A percentile compares a stretch with the other conserved stretches of the same genome.
Evolutionary conservation across 2,329 filamentous ascomycete species (phyloP).

Genomic region (Dactylellina haptotyla): DNA sequence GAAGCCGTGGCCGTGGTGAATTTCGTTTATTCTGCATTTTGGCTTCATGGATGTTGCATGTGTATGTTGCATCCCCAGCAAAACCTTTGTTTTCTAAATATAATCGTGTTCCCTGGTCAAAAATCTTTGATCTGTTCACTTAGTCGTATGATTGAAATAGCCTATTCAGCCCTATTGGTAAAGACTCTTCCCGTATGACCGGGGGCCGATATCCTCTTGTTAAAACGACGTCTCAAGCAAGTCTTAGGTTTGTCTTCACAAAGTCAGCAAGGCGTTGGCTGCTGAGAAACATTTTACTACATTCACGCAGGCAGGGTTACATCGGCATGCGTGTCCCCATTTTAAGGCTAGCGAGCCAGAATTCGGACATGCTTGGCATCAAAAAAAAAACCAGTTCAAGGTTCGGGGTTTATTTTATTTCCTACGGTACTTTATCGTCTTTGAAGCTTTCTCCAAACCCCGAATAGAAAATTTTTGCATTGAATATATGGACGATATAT

Average conservation of each 20-base stretch:
- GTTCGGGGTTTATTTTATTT: not conserved
- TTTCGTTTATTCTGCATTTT: not conserved
- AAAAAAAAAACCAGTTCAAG: not conserved
- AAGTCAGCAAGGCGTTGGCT: too few relatives aligned
- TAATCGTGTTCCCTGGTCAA: conserved; percentile 1
- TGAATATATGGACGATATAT: too few relatives aligned
- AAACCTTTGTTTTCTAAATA: conserved; percentile 33
- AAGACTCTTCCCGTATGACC: too few relatives aligned
- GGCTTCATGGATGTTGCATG: not conserved
- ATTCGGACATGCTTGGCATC: not conserved
- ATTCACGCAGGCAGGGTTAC: conserved; percentile 43
- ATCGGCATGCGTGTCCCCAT: conserved; percentile 22
- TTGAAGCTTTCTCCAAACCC: too few relatives aligned
- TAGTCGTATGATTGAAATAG: not conserved
- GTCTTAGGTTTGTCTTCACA: too few relatives aligned
- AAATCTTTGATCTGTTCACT: not conserved
- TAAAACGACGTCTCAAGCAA: too few relatives aligned
- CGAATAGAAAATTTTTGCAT: too few relatives aligned
- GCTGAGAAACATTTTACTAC: too few relatives aligned
- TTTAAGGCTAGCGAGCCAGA: conserved; percentile 2
- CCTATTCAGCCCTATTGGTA: conserved; percentile 31
- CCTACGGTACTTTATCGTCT: not conserved
- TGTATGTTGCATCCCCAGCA: conserved; percentile 35
- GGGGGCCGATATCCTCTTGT: too few relatives aligned
- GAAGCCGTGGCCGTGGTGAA: not conserved